phyloP scores from a whole-genome alignment of 1,284 basidiomycete genomes.

The Trametes pubescens region DNA sequence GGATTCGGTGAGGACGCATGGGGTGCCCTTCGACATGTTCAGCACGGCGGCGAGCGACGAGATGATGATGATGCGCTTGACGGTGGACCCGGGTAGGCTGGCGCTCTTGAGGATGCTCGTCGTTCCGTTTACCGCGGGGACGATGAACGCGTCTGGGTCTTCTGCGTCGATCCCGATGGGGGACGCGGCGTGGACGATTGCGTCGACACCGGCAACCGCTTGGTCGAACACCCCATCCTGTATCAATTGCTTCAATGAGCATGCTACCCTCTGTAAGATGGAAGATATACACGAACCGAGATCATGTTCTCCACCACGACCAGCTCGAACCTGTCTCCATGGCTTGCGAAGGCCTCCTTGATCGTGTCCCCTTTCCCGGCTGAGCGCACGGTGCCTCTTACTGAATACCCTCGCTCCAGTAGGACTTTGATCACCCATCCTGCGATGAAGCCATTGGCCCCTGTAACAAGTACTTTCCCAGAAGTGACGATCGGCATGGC shows the following conservation, averaged over 20 bases:
- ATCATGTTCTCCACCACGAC: conserved; percentile 64
- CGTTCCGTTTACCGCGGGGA: conserved; percentile 72
- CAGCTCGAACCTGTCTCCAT: conserved; percentile 55
- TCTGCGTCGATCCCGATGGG: conserved; percentile 39
- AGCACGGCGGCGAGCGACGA: conserved; percentile 27
- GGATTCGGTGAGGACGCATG: conserved; percentile 20
- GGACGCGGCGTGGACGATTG: conserved; percentile 54
- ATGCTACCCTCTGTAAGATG: neutral
- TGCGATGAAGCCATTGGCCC: conserved; percentile 41
- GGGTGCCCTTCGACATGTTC: neutral
- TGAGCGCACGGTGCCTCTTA: conserved; percentile 58
- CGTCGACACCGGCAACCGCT: conserved; percentile 24
- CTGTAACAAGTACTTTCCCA: conserved; percentile 24
- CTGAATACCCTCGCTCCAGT: conserved; percentile 53
- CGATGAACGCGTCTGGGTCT: conserved; percentile 53
- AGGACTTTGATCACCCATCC: conserved; percentile 48
- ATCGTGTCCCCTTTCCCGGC: conserved; percentile 55
- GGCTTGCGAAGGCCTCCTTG: conserved; percentile 51
- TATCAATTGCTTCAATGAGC: neutral
- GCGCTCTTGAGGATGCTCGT: conserved; percentile 53
- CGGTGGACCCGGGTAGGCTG: conserved; percentile 7
- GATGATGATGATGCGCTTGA: conserved; percentile 30
- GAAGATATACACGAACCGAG: conserved; percentile 40
- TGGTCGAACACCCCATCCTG: conserved; percentile 32
- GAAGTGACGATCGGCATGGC: conserved; percentile 32